Percentiles rank a stretch among this genome's conserved stretches.
These are phyloP conservation scores for Scytalidium sp. DNA, from an alignment of 2,329 filamentous ascomycete species.

Conservation along the genomic window DNA sequence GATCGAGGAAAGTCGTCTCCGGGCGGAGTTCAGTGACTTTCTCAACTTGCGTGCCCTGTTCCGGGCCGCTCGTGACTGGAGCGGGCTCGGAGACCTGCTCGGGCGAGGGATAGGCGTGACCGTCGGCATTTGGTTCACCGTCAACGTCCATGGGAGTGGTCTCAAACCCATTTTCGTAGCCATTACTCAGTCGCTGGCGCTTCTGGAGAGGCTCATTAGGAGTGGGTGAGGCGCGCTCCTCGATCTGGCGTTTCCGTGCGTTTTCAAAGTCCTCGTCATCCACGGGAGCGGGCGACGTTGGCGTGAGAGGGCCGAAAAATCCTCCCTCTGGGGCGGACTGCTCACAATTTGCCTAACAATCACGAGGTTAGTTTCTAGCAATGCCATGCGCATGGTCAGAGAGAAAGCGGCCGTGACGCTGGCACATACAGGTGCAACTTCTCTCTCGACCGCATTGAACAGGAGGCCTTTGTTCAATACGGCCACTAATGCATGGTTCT, in stretches of 20 bases:
- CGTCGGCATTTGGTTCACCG: slow-evolving; percentile 40
- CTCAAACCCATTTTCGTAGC: slow-evolving; percentile 55
- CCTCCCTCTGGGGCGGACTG: slow-evolving; percentile 15
- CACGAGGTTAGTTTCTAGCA: not conserved
- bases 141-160: slow-evolving; percentile 61
- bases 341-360: not conserved
- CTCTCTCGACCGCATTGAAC: slow-evolving; percentile 57
- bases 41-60: slow-evolving; percentile 62
- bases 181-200: slow-evolving; percentile 59
- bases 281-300: slow-evolving; percentile 16
- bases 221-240: slow-evolving; percentile 32
- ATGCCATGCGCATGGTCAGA: not conserved
- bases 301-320: slow-evolving; percentile 29
- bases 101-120: slow-evolving; percentile 65
- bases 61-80: slow-evolving; percentile 57
- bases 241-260: slow-evolving; percentile 27
- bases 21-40: slow-evolving; percentile 59
- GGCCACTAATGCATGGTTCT: slow-evolving; percentile 60
- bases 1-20: slow-evolving; percentile 59
- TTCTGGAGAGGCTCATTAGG: slow-evolving; percentile 57
- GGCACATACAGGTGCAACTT: slow-evolving; percentile 30
- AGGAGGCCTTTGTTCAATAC: slow-evolving; percentile 62
- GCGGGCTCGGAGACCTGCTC: slow-evolving; percentile 47
- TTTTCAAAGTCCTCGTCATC: slow-evolving; percentile 24
- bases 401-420: not conserved